phyloP scores from a whole-genome alignment of 1,284 basidiomycete species.

The Coniferiporia weirii region DNA sequence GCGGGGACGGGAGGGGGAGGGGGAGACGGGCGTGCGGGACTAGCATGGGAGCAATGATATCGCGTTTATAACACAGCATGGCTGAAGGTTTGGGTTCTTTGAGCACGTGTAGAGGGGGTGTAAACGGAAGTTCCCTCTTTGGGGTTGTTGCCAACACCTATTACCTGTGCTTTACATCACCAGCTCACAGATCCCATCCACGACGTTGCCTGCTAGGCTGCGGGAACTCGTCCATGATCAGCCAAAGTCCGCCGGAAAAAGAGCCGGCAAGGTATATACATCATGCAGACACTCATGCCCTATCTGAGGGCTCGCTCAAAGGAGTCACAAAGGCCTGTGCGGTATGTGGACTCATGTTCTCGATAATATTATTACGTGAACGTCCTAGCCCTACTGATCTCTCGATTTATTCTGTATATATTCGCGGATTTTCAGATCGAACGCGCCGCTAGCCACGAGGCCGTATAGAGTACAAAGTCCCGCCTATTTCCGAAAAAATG shows the following conservation, averaged over 20 bases:
- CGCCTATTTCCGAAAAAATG: neutral
- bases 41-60: neutral
- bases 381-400: no score
- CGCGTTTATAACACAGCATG: neutral
- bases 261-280: neutral
- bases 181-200: neutral
- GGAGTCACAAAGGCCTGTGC: neutral
- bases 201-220: neutral
- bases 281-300: neutral
- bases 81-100: neutral
- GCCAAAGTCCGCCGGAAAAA: neutral
- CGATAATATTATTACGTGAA: neutral
- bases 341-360: neutral
- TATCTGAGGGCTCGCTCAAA: neutral
- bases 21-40: neutral
- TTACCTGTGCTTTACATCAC: neutral
- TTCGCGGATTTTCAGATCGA: neutral
- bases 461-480: neutral
- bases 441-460: neutral
- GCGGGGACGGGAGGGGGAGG: neutral
- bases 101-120: neutral
- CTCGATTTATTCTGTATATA: no score
- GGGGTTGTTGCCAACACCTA: neutral
- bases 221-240: neutral
- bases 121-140: neutral